Base-by-base conservation (phyloP, 176 grass and related monocot genomes). In the Otatea glauca region DNA sequence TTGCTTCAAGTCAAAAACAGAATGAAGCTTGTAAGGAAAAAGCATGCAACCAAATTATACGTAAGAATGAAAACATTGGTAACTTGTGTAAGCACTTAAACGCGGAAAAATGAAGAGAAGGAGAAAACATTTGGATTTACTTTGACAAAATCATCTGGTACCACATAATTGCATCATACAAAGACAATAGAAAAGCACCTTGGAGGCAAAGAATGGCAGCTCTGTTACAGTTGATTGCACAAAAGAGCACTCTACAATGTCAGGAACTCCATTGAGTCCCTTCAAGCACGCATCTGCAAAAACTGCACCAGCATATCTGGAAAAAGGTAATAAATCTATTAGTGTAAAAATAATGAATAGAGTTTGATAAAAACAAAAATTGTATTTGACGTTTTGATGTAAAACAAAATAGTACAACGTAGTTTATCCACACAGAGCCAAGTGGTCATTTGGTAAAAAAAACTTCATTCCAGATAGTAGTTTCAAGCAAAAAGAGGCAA, bases 271-370 rank as follows among this genome's bases (percentile, higher is more conserved):
- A 68, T 96, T 99, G 13, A 99, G 89, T 44, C 96, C 96, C 86
- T 94, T 99, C 89, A 99, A 94, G 84, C 96, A 99, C 35, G 96
- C 93, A 94, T 99, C 96, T 70, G 91, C 96, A 86, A 99, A 99
- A 69, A 99, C 87, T 14, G 96, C 93, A 83, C 93, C 91, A 87
- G 96, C 93, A 82, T 99, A 99, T 72, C 96, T 99, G 81, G 44
- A 55, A 8, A 75, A 16, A 71, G 34, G 2, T 4, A 79, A 21
- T 15, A 63, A 37, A 14, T 13, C n/a, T 38, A 5, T 76, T 45
- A 86, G 79, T 10, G 32, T 15, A 18, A 0, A 23, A 48, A 49
- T 6, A 42, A 38, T 35, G 37, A 47, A 42, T 76, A 21, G 0
- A 84, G 4, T 54, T 27, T 4, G 18, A 27, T 35, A 12, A 64